phyloP scores from a whole-genome alignment of 225 moss, liverwort and hornwort species.

The Climacium dendroides region DNA sequence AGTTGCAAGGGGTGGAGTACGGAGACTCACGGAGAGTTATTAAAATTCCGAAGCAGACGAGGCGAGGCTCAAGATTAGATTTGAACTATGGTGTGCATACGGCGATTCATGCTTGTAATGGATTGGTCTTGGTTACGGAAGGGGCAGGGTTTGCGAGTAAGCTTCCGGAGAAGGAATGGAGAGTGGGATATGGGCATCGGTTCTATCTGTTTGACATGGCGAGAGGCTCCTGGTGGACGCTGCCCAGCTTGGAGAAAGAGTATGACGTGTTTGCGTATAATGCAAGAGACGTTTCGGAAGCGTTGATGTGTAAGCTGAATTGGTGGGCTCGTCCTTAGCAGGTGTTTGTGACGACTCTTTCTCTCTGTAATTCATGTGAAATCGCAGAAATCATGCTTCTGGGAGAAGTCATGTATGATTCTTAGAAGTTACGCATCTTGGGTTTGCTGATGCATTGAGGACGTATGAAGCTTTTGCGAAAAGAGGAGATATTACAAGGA shows the following conservation, averaged over 20 bases:
- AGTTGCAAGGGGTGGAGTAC: neutral
- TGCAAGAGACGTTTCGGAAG: slow-evolving; percentile 15
- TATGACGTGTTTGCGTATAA: slow-evolving; percentile 20
- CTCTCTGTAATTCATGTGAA: neutral
- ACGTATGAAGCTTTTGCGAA: neutral
- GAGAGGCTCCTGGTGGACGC: slow-evolving; percentile 20
- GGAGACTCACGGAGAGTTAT: neutral
- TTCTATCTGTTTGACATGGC: slow-evolving; percentile 16
- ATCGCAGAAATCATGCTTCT: neutral
- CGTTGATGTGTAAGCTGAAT: slow-evolving; percentile 30
- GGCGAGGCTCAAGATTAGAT: slow-evolving; percentile 4
- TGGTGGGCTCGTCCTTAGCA: slow-evolving; percentile 29
- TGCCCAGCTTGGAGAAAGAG: slow-evolving; percentile 17
- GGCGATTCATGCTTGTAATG: slow-evolving; percentile 23
- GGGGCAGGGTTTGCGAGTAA: slow-evolving; percentile 6
- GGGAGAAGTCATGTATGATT: neutral
- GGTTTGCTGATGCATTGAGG: neutral
- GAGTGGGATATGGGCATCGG: slow-evolving; percentile 14
- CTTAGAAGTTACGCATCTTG: neutral
- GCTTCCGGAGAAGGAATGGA: slow-evolving; percentile 20
- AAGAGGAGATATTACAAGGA: neutral
- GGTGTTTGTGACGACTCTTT: neutral
- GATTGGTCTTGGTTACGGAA: slow-evolving; percentile 14
- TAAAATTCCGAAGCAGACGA: slow-evolving; percentile 4
- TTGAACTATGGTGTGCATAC: slow-evolving; percentile 2